These are phyloP conservation scores for Vachellia collinsii DNA, from an alignment of 306 rosid genomes.

Conservation along the genomic window DNA sequence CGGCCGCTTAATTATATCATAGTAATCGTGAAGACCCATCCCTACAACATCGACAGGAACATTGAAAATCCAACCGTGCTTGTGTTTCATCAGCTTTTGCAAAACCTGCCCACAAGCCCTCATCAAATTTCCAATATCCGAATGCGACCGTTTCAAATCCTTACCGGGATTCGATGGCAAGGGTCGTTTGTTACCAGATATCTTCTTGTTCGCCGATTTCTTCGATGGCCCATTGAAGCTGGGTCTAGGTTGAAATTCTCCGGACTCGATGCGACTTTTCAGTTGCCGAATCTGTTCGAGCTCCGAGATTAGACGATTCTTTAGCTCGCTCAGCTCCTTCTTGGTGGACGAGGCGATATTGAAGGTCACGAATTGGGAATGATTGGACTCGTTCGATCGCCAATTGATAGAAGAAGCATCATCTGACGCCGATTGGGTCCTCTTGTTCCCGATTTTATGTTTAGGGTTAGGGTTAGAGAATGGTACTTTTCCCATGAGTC, in stretches of 20 bases:
- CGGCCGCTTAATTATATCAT: slow-evolving; percentile 75
- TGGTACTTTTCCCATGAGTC: slow-evolving; percentile 83
- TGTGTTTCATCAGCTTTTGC: slow-evolving; percentile 83
- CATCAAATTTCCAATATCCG: slow-evolving; percentile 53
- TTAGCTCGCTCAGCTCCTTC: slow-evolving; percentile 73
- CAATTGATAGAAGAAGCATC: slow-evolving; percentile 85
- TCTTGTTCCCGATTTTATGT: slow-evolving; percentile 57
- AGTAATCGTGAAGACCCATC: slow-evolving; percentile 82
- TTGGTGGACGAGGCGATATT: slow-evolving; percentile 54
- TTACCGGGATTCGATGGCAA: slow-evolving; percentile 44
- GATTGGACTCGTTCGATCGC: slow-evolving; percentile 45
- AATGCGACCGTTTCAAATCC: slow-evolving; percentile 63
- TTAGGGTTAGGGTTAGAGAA: slow-evolving; percentile 55
- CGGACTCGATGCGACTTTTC: slow-evolving; percentile 62
- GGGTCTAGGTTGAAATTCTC: slow-evolving; percentile 42
- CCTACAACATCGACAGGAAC: slow-evolving; percentile 68
- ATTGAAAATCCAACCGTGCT: slow-evolving; percentile 72
- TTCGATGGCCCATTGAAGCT: slow-evolving; percentile 41
- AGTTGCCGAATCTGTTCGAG: slow-evolving; percentile 77
- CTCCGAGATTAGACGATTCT: slow-evolving; percentile 55
- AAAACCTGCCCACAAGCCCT: slow-evolving; percentile 71
- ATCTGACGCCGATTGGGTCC: slow-evolving; percentile 75
- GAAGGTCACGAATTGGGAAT: slow-evolving; percentile 63
- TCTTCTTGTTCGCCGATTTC: slow-evolving; percentile 62
- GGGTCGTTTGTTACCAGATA: slow-evolving; percentile 69